Conservation (phyloP, 2,329 filamentous ascomycete species). For the Thelonectria rubi region DNA sequence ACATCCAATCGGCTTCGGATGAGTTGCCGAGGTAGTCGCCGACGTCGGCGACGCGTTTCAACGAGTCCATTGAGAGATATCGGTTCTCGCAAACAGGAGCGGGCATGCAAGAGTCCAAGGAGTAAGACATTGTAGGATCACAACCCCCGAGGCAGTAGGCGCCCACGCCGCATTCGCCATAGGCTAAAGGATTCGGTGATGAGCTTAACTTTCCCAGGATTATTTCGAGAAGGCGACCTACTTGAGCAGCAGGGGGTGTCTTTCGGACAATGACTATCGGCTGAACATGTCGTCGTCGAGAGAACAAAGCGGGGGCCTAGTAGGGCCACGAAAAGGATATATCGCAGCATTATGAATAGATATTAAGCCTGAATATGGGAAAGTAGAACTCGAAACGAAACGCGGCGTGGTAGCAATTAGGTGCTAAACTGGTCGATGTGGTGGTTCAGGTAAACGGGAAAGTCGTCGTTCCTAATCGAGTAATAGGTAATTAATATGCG, state of each 20-base stretch:
- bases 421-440: background rate
- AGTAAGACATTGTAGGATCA: slow-evolving; percentile 85
- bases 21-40: slow-evolving; percentile 88
- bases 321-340: slow-evolving; percentile 44
- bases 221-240: slow-evolving; percentile 56
- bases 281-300: slow-evolving; percentile 44
- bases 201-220: background rate
- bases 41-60: slow-evolving; percentile 75
- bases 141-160: slow-evolving; percentile 97
- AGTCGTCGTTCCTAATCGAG: background rate
- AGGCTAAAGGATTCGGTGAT: slow-evolving; percentile 65
- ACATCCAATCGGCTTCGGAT: slow-evolving; percentile 84
- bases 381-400: background rate
- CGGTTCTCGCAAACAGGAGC: slow-evolving; percentile 81
- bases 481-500: background rate
- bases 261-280: slow-evolving; percentile 70
- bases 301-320: slow-evolving; percentile 45
- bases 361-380: slow-evolving; percentile 1
- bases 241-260: slow-evolving; percentile 80
- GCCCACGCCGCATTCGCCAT: slow-evolving; percentile 90
- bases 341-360: slow-evolving; percentile 45
- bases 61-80: slow-evolving; percentile 76
- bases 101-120: slow-evolving; percentile 85
- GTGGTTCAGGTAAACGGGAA: too few relatives aligned
- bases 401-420: background rate